A percentile compares a stretch with the other conserved stretches of the same genome.
phyloP scores from a whole-genome alignment of 331 rosid genomes.

The Acacia pycnantha region DNA sequence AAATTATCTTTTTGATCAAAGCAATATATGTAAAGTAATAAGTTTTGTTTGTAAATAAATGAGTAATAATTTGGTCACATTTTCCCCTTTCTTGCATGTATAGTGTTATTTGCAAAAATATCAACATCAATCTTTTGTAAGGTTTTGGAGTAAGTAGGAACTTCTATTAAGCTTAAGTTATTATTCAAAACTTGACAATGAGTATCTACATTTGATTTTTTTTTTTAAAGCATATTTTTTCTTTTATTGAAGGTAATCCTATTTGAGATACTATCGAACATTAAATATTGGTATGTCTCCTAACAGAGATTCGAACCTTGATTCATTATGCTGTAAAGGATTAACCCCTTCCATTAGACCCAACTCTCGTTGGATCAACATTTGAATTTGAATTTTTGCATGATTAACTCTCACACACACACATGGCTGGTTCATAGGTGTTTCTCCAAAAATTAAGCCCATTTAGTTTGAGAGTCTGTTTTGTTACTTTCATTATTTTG shows the following conservation, averaged over 20 bases:
- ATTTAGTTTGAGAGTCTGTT: not conserved
- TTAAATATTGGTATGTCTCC: too few relatives aligned
- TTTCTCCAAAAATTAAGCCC: not conserved
- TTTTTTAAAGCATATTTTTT: too few relatives aligned
- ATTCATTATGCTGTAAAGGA: fast-evolving
- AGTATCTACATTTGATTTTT: not conserved
- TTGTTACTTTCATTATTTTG: not conserved
- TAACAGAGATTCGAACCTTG: fast-evolving
- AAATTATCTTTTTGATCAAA: not conserved
- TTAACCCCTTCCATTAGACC: fast-evolving
- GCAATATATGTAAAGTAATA: not conserved
- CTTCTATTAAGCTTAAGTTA: not conserved
- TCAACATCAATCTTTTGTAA: not conserved
- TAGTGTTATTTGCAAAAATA: not conserved
- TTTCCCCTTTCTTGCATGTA: not conserved
- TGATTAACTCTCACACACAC: too few relatives aligned
- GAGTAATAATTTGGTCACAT: not conserved
- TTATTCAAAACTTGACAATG: not conserved
- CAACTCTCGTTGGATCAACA: too few relatives aligned
- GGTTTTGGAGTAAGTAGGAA: not conserved
- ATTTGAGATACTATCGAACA: fast-evolving
- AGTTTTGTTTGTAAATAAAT: not conserved
- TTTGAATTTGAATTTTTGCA: too few relatives aligned
- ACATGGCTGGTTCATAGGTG: not conserved
- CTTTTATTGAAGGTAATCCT: too few relatives aligned